Percentiles rank a stretch among this genome's conserved stretches.
These are phyloP conservation scores for Stentor coeruleus DNA, from an alignment of 73 alveolate genomes.

Conservation along the genomic window DNA sequence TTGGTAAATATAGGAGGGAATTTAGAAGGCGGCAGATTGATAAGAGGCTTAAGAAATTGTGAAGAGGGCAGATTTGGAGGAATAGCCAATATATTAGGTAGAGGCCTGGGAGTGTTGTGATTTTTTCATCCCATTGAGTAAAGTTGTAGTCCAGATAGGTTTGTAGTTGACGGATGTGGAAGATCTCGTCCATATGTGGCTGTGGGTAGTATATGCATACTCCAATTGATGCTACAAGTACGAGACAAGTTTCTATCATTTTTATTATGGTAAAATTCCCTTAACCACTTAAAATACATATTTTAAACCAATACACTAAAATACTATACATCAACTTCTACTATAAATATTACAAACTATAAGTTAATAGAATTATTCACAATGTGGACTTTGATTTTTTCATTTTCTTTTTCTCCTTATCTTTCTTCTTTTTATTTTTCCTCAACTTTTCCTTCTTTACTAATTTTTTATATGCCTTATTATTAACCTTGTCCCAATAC, in stretches of 20 bases:
- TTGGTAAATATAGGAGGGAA: conserved; percentile 3
- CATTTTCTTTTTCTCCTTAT: no score
- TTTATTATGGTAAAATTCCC: no score
- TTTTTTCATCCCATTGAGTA: conserved; percentile 48
- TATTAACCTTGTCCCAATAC: background rate
- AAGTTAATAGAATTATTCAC: no score
- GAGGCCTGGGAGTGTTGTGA: conserved; percentile 54
- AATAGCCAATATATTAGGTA: conserved; percentile 30
- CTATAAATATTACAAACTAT: no score
- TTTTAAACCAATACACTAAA: no score
- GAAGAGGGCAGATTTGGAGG: conserved; percentile 17
- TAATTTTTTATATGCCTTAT: background rate
- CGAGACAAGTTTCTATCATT: no score
- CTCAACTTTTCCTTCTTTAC: background rate
- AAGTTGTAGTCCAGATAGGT: conserved; percentile 36
- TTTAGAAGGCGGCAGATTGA: conserved; percentile 34
- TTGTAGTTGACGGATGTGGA: conserved; percentile 44
- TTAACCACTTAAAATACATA: no score
- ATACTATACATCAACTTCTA: no score
- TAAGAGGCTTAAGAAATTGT: conserved; percentile 19
- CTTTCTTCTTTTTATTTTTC: background rate
- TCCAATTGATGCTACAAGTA: no score
- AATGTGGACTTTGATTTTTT: no score
- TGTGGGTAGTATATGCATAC: no score
- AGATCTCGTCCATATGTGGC: conserved; percentile 43